phyloP scores from a whole-genome alignment of 1,139 yeast genomes.

The Yamadazyma trypodendri region DNA sequence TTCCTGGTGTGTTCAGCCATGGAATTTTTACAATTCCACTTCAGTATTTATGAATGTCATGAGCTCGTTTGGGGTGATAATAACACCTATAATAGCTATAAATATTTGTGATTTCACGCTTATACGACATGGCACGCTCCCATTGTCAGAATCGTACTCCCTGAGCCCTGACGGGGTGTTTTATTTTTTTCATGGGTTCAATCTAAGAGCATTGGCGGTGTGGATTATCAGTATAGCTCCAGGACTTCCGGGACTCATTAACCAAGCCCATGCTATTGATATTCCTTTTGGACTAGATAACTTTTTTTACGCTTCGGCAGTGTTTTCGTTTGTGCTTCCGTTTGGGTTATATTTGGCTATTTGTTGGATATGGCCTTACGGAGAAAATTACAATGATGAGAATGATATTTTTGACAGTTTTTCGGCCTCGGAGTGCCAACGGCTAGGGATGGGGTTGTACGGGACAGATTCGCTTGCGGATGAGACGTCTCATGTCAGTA shows the following conservation, averaged over 20 bases:
- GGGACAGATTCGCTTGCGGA: neutral
- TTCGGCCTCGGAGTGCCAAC: constrained; percentile 16
- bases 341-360: constrained; percentile 9
- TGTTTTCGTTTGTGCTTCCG: constrained; percentile 12
- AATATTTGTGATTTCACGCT: constrained; percentile 16
- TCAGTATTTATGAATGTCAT: constrained; percentile 17
- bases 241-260: constrained; percentile 18
- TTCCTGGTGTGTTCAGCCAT: constrained; percentile 22
- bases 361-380: constrained; percentile 9
- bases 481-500: neutral
- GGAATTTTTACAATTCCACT: constrained; percentile 19
- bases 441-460: neutral
- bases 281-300: constrained; percentile 12
- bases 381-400: constrained; percentile 9
- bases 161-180: constrained; percentile 12
- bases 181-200: constrained; percentile 30
- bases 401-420: constrained; percentile 19
- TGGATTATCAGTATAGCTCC: constrained; percentile 23
- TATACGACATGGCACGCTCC: constrained; percentile 13
- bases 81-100: constrained; percentile 20
- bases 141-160: constrained; percentile 16
- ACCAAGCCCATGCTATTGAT: neutral
- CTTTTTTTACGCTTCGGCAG: constrained; percentile 12
- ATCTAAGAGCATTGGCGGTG: constrained; percentile 29
- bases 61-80: constrained; percentile 15